These are phyloP conservation scores for Sanghuangporus baumii DNA, from an alignment of 1,284 basidiomycete genomes.

Conservation along the genomic window DNA sequence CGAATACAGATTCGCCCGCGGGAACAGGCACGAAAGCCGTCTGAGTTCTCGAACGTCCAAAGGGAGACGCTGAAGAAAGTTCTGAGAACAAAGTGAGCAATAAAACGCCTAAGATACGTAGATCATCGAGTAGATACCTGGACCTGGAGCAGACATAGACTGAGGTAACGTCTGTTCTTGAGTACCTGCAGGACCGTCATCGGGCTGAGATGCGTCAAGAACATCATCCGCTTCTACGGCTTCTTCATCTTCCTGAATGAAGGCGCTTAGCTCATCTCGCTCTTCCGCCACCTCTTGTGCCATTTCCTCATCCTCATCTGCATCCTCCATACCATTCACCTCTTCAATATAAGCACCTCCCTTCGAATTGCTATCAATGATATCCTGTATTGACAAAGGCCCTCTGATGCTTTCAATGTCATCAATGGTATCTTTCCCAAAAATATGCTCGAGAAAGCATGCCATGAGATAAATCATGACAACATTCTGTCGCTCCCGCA, in stretches of 20 bases:
- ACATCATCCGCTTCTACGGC: conserved; percentile 20
- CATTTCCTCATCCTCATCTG: conserved; percentile 10
- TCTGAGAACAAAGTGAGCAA: background rate
- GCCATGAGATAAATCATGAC: conserved; percentile 74
- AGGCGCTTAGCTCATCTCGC: conserved; percentile 14
- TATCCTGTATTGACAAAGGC: conserved; percentile 53
- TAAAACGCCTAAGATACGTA: background rate
- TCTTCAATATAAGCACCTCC: background rate
- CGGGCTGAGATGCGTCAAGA: conserved; percentile 22
- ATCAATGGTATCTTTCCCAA: conserved; percentile 68
- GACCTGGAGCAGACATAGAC: conserved; percentile 2
- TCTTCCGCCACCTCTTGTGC: conserved; percentile 21
- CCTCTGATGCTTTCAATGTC: conserved; percentile 72
- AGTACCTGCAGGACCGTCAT: background rate
- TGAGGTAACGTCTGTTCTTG: background rate
- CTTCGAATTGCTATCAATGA: conserved; percentile 70
- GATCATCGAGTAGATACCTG: background rate
- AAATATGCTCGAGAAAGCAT: conserved; percentile 65
- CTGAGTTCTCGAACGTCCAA: background rate
- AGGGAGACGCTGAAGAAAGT: conserved; percentile 2
- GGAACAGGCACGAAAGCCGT: conserved; percentile 4
- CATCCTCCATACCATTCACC: background rate
- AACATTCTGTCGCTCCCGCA: conserved; percentile 50
- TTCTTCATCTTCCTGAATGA: conserved; percentile 22
- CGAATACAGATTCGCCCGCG: conserved; percentile 23